phyloP scores from a whole-genome alignment of 1,284 basidiomycete genomes.

The Malassezia sp. region DNA sequence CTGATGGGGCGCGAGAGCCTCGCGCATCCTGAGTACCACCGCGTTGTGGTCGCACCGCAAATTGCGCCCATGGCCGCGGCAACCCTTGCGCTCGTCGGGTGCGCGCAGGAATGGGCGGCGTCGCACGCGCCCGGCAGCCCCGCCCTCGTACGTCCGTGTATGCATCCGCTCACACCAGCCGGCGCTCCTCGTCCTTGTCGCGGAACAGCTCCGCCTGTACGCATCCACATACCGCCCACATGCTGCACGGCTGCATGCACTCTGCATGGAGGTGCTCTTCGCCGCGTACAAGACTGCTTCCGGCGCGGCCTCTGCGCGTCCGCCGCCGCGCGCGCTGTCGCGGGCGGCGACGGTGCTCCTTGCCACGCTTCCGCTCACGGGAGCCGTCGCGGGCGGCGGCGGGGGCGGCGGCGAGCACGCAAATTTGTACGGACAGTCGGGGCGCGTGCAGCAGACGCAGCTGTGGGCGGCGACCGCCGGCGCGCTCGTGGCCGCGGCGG shows the following conservation, averaged over 20 bases:
- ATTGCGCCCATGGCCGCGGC: constrained; percentile 16
- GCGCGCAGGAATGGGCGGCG: constrained; percentile 1
- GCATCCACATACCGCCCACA: constrained; percentile 23
- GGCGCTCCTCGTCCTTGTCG: constrained; percentile 14
- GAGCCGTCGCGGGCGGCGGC: constrained; percentile 12
- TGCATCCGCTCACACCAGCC: too few species aligned
- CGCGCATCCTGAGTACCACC: constrained; percentile 27
- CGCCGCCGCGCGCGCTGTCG: constrained; percentile 9
- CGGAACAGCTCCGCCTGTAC: constrained; percentile 18
- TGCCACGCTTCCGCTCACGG: constrained; percentile 26
- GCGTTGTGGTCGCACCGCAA: constrained; percentile 25
- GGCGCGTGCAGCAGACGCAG: constrained; percentile 25
- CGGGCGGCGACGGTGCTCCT: constrained; percentile 19
- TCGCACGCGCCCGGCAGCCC: too few species aligned
- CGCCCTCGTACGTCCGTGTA: too few species aligned
- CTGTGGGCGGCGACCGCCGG: constrained; percentile 25
- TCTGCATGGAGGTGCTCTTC: constrained; percentile 21
- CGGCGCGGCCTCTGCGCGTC: constrained; percentile 1
- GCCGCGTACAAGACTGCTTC: background rate
- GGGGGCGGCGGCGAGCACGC: too few species aligned
- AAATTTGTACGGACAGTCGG: constrained; percentile 17
- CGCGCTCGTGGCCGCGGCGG: constrained; percentile 16
- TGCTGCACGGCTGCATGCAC: constrained; percentile 19
- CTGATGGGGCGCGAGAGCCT: constrained; percentile 9
- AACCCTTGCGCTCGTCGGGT: constrained; percentile 10